Evolutionary conservation across 2,329 filamentous ascomycete genomes (phyloP), one percentile per base, ranked within the genome.

Genomic region (Claviceps monticola): DNA sequence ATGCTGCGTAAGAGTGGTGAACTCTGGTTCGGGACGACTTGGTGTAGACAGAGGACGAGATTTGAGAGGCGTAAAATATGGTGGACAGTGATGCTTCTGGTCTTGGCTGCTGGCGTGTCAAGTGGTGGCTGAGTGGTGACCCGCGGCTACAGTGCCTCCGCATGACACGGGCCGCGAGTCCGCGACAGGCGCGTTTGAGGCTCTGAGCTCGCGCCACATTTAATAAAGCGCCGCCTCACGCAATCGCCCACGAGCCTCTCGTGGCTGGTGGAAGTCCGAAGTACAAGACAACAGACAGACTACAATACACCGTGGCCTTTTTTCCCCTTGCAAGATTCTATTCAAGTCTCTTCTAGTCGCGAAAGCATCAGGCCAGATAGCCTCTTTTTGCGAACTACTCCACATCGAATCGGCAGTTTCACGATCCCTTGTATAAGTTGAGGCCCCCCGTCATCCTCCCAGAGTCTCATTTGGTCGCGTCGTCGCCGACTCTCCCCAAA

Each of bases 231-330:
- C 9, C 29, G 29, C 29, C 29, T 34, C 29, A 34, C 29, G 9
- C 29, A 29, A 29, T 29, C 9, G 46, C 16, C 5, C 46, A 19
- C 23, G 13, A 21, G 34, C n/a, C 19, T 13, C 19, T 29, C 46
- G 38, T 49, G 47, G 47, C 37, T 42, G 37, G 19, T 14, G 19
- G 19, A 19, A 19, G 19, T 19, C 19, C 19, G 19, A 19, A 19
- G 19, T 19, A 19, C 29, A 29, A 34, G 29, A 11, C 29, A 34
- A 34, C 9, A 34, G 29, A 6, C 16, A n/a, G 2, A n/a, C 26
- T 52, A 56, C 29, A 34, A 34, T 34, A 34, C 56, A 64, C 56
- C 59, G 61, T 63, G 62, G 60, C 62, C 62, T 65, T 60, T 65
- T 63, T 55, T 53, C 50, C 14, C 16, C 26, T 2, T 16, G 14